Evolutionary conservation across 495 filamentous ascomycete genomes (phyloP), one percentile per base, ranked within the genome.

Genomic region (Penicillium chermesinum): DNA sequence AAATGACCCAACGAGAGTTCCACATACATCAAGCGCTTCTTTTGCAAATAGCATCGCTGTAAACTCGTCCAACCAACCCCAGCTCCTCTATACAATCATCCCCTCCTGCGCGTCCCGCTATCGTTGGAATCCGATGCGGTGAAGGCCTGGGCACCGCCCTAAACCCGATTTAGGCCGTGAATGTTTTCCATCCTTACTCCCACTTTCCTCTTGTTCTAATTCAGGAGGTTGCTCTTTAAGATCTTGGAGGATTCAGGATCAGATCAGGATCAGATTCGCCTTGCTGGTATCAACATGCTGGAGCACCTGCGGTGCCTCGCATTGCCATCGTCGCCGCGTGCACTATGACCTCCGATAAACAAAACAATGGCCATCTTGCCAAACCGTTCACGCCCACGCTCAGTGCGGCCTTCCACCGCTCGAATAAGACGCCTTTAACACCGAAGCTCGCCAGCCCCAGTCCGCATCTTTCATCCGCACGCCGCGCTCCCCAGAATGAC

Each of bases 341-440:
- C 58, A 67, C 61, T 61, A 79, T 76, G 75, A 72, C 67, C 61
- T 65, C 61, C 65, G 75, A 78, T 72, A 79, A 79, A 72, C 73
- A 76, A 63, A 66, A 66, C 59, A 66, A 61, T 62, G 64, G 63
- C 65, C 55, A 64, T 57, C 54, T 63, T 50, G 54, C 64, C 64
- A 71, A 75, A 73, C 71, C 68, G 19, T 65, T 76, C 57, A 72
- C 75, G 48, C 76, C 78, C 18, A 72, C 66, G 8, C 70, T 78
- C 49, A 75, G 69, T 49, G 62, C 73, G 15, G 63, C 73, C 2
- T 72, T 70, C 33, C 67, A 69, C 42, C 66, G 71, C 15, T 52
- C 62, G 14, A 66, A 54, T 48, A 72, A 70, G 36, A 25, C 64
- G 18, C 67, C 78, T 32, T 45, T 80, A 46, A 79, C 78, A 12